Evolutionary conservation across 257 asterid species (phyloP).

Genomic region (Linderniella brevidens): DNA sequence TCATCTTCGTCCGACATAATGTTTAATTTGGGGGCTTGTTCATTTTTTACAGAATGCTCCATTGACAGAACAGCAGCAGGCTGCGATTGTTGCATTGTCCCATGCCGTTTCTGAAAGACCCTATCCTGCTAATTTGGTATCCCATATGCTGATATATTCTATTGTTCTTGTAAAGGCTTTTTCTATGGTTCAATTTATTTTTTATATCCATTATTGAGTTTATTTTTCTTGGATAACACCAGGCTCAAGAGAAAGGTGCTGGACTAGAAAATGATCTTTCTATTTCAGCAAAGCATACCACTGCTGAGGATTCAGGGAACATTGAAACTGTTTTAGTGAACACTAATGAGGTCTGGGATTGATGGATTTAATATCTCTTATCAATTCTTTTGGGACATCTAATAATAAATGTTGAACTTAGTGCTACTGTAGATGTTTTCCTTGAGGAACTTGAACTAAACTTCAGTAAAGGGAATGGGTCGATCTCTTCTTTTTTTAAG

Average conservation of each 20-base stretch:
- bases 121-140: conserved; percentile 66
- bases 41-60: conserved; percentile 49
- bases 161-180: background rate
- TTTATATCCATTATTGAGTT: background rate
- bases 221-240: conserved; percentile 9
- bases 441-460: conserved; percentile 8
- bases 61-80: conserved; percentile 85
- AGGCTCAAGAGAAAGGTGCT: conserved; percentile 50
- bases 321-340: conserved; percentile 68
- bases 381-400: background rate
- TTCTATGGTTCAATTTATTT: background rate
- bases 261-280: conserved; percentile 47
- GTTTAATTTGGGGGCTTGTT: no score
- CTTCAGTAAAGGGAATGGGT: conserved; percentile 4
- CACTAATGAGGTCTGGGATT: conserved; percentile 56
- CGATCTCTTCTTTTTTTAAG: no score
- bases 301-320: conserved; percentile 48
- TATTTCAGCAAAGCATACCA: conserved; percentile 38
- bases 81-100: conserved; percentile 78
- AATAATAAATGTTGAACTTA: no score
- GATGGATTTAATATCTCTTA: background rate
- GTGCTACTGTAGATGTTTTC: background rate
- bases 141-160: background rate
- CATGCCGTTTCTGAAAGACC: conserved; percentile 94
- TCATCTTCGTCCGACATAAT: no score